Evolutionary conservation across 768 basidiomycete genomes (phyloP), one percentile per base, ranked within the genome.

Genomic region (Kwoniella botswanensis): DNA sequence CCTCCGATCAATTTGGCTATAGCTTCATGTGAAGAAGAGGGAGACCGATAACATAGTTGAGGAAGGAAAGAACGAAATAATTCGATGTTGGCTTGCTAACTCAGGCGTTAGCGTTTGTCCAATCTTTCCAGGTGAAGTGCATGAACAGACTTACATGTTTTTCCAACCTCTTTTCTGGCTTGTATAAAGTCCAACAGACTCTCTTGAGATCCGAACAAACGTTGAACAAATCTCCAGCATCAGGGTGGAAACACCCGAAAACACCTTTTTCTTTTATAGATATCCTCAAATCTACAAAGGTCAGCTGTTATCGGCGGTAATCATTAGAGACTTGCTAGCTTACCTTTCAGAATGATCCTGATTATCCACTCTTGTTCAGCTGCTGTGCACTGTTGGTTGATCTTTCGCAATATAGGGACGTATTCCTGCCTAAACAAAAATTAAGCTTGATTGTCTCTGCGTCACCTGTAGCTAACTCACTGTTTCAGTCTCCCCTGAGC

Each of bases 171-270:
- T 87, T 86, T 3, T 87, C 85, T 0, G 91, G 90, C 81, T 97
- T 90, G 86, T 90, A 91, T 1, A 99, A 85, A 63, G 91, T 90
- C 90, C 91, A 98, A 42, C 90, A 90, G 3, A 99, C 93, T 68
- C 92, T 92, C 86, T 95, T 95, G 57, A 98, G 86, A 83, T 98
- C 95, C 0, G 95, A 98, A 81, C 94, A 98, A 0, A 94, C 94
- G 80, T 98, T 98, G 86, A 93, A 99, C 9, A 97, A 84, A 80
- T 93, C 92, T 71, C 93, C 90, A 0, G 96, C 95, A 76, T 98
- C 94, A 0, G 93, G 92, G 83, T 99, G 97, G 77, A 98, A 93
- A 7, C 93, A 90, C 0, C 89, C 85, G 73, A 99, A 90, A 0
- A 98, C 91, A 0, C 94, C 94, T 12, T 91, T 94, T 83, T 98